phyloP scores from a whole-genome alignment of 345 rosid species.

The Adansonia digitata region DNA sequence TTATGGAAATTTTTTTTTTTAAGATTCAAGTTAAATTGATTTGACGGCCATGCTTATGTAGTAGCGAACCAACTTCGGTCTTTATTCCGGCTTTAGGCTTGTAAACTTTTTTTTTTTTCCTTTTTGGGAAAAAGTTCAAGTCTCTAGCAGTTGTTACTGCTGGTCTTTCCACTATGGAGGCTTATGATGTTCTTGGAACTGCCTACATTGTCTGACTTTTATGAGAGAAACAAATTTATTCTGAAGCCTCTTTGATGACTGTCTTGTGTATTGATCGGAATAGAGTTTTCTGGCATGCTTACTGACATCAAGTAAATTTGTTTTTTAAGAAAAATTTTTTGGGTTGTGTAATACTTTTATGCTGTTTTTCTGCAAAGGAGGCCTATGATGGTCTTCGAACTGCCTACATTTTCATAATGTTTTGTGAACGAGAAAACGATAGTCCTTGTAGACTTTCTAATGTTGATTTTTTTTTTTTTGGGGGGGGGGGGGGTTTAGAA shows the following conservation, averaged over 20 bases:
- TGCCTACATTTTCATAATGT: too few relatives aligned
- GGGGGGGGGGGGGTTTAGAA: too few relatives aligned
- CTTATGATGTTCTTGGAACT: not conserved
- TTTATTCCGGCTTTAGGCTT: not conserved
- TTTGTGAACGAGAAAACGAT: too few relatives aligned
- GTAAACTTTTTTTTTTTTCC: not conserved
- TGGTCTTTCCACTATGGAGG: not conserved
- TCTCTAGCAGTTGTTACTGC: not conserved
- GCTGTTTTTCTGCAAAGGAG: too few relatives aligned
- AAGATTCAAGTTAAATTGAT: not conserved
- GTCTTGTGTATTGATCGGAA: not conserved
- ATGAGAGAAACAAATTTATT: not conserved
- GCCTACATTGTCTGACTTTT: slow-evolving; percentile 8
- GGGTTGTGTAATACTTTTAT: too few relatives aligned
- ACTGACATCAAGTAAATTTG: not conserved
- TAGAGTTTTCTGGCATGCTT: not conserved
- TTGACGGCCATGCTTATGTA: not conserved
- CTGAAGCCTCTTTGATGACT: not conserved
- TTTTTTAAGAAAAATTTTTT: not conserved
- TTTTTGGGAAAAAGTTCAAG: not conserved
- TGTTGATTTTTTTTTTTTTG: too few relatives aligned
- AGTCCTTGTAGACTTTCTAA: too few relatives aligned
- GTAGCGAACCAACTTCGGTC: not conserved
- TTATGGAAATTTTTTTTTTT: too few relatives aligned
- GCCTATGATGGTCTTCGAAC: too few relatives aligned